Evolutionary conservation across 352 stramenopile genomes (phyloP).

Genomic region (Discostella stelligera): DNA sequence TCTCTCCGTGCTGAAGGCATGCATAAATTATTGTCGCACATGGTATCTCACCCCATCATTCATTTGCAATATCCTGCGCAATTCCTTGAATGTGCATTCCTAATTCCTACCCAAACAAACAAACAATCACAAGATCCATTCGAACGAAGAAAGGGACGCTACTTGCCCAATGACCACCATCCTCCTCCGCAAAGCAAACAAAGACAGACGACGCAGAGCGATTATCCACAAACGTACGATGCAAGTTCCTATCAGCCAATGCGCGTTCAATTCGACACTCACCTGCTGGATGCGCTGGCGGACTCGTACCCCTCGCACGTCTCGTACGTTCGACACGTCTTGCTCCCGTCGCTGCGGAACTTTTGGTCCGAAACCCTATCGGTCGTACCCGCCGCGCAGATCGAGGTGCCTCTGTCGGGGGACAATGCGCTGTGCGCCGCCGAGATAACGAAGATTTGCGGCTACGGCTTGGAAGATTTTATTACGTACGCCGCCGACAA

Average conservation of each 20-base stretch:
- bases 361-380: constrained; percentile 43
- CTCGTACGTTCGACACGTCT: constrained; percentile 34
- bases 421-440: constrained; percentile 11
- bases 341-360: constrained; percentile 28
- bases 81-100: background rate
- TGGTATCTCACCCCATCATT: background rate
- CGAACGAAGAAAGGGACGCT: constrained; percentile 15
- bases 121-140: constrained; percentile 20
- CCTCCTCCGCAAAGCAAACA: constrained; percentile 7
- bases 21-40: background rate
- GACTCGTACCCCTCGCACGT: constrained; percentile 22
- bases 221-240: background rate
- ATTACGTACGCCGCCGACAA: constrained; percentile 9
- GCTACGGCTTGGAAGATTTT: constrained; percentile 30
- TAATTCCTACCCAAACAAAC: background rate
- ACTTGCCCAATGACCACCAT: background rate
- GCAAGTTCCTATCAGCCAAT: constrained; percentile 34
- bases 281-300: constrained; percentile 35
- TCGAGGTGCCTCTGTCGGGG: constrained; percentile 29
- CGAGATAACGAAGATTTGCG: constrained; percentile 24
- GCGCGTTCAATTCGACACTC: constrained; percentile 45
- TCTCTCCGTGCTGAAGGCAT: too few relatives aligned
- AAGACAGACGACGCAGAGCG: background rate
- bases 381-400: constrained; percentile 28
- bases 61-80: too few relatives aligned